Evolutionary conservation across 257 asterid species (phyloP).

Genomic region (Fraxinus quadrangulata): DNA sequence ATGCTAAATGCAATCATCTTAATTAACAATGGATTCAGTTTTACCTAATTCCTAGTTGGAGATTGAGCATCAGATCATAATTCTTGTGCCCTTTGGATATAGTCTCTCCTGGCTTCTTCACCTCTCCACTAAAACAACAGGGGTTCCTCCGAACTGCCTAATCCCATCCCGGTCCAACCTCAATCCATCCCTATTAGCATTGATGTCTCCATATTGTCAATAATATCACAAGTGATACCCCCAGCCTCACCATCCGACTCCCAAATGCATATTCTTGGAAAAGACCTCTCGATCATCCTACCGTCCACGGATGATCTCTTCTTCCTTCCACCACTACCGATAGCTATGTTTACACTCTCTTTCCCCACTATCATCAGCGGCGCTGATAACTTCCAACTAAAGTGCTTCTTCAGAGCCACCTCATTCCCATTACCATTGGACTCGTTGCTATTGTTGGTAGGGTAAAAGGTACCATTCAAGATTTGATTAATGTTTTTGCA

Average conservation of each 20-base stretch:
- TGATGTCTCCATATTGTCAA: conserved; percentile 55
- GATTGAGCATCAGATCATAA: conserved; percentile 68
- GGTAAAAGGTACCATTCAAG: conserved; percentile 57
- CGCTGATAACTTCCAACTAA: conserved; percentile 41
- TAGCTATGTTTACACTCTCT: conserved; percentile 29
- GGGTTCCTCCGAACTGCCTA: conserved; percentile 52
- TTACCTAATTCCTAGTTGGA: conserved; percentile 64
- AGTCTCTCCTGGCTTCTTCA: conserved; percentile 57
- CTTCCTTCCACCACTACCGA: conserved; percentile 43
- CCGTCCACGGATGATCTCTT: conserved; percentile 47
- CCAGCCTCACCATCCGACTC: conserved; percentile 66
- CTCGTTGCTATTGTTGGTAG: conserved; percentile 30
- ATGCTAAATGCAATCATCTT: neutral
- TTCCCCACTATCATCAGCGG: conserved; percentile 52
- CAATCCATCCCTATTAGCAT: conserved; percentile 45
- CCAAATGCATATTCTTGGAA: conserved; percentile 62
- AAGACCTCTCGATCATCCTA: conserved; percentile 35
- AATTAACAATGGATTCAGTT: conserved; percentile 1
- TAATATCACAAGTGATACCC: conserved; percentile 57
- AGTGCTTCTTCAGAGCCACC: conserved; percentile 33
- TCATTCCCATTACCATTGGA: conserved; percentile 14
- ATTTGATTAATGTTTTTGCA: conserved; percentile 27
- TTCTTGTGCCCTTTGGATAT: conserved; percentile 67
- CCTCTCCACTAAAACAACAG: conserved; percentile 47
- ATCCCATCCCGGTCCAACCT: conserved; percentile 40